Evolutionary conservation across 768 basidiomycete species (phyloP).

Genomic region (Leucogyrophana mollusca): DNA sequence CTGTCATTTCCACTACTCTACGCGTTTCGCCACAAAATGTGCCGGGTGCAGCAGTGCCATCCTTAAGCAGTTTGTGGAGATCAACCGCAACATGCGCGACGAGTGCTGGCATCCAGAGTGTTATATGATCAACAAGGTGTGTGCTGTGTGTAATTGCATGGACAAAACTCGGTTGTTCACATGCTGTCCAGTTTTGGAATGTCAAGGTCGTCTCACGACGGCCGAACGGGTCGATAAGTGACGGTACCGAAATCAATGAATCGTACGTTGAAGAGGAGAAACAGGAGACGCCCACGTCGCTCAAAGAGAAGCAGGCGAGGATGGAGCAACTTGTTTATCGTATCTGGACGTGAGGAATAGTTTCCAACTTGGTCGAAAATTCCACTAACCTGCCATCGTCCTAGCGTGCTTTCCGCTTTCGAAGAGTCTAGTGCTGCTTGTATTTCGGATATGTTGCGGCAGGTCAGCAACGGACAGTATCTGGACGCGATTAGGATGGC

Average conservation of each 20-base stretch:
- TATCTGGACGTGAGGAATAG: slow-evolving; percentile 88
- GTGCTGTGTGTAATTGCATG: slow-evolving; percentile 13
- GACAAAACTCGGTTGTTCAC: slow-evolving; percentile 8
- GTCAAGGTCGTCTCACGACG: slow-evolving; percentile 85
- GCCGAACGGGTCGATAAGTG: slow-evolving; percentile 58
- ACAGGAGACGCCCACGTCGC: slow-evolving; percentile 68
- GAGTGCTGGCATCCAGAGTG: slow-evolving; percentile 99
- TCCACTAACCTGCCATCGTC: slow-evolving; percentile 9
- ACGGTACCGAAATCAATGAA: slow-evolving; percentile 52
- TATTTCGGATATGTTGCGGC: slow-evolving; percentile 97
- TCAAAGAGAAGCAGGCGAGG: slow-evolving; percentile 86
- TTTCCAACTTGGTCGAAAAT: neutral
- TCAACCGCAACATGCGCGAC: slow-evolving; percentile 96
- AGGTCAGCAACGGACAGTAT: slow-evolving; percentile 96
- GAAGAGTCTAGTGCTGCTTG: slow-evolving; percentile 99
- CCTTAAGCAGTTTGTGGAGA: slow-evolving; percentile 98
- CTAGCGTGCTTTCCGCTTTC: slow-evolving; percentile 90
- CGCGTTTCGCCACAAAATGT: slow-evolving; percentile 97
- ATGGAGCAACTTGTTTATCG: slow-evolving; percentile 99
- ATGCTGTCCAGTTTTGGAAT: slow-evolving; percentile 85
- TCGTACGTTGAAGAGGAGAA: slow-evolving; percentile 77
- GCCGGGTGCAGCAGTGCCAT: slow-evolving; percentile 97
- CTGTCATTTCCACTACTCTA: slow-evolving; percentile 99
- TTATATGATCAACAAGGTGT: slow-evolving; percentile 99
- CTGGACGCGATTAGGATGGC: slow-evolving; percentile 97